A percentile compares a stretch with the other conserved stretches of the same genome.
Evolutionary conservation across 768 basidiomycete species (phyloP).

Genomic region (Kockovaella imperatae): DNA sequence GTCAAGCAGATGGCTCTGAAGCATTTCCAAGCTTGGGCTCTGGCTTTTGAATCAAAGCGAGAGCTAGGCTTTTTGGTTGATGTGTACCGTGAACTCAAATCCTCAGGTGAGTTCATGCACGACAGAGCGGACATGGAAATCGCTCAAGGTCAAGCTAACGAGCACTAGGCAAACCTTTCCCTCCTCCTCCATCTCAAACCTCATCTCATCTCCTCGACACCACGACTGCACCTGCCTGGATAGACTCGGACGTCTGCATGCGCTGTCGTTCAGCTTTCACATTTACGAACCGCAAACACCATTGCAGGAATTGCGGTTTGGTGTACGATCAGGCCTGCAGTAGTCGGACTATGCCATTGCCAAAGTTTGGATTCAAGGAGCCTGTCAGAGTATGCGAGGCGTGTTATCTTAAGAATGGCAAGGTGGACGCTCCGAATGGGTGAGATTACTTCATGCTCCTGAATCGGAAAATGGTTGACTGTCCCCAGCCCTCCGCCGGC

Average conservation of each 20-base stretch:
- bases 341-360: conserved; percentile 70
- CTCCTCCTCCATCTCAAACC: conserved; percentile 29
- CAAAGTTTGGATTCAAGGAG: conserved; percentile 86
- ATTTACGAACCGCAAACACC: conserved; percentile 95
- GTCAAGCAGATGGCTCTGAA: conserved; percentile 73
- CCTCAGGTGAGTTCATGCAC: conserved; percentile 62
- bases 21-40: conserved; percentile 85
- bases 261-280: conserved; percentile 83
- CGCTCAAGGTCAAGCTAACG: background rate
- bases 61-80: conserved; percentile 66
- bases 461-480: conserved; percentile 1
- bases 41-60: conserved; percentile 76
- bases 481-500: conserved; percentile 27
- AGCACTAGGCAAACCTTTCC: conserved; percentile 30
- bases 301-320: conserved; percentile 94
- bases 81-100: conserved; percentile 66
- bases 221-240: conserved; percentile 77
- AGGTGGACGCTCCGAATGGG: conserved; percentile 21
- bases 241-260: conserved; percentile 88
- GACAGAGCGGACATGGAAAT: conserved; percentile 50
- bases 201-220: conserved; percentile 35
- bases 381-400: conserved; percentile 89
- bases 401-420: conserved; percentile 65
- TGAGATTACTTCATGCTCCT: conserved; percentile 1
- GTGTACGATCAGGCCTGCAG: conserved; percentile 94